phyloP scores from a whole-genome alignment of 495 filamentous ascomycete species.

The Aspergillus sclerotiicarbonarius region DNA sequence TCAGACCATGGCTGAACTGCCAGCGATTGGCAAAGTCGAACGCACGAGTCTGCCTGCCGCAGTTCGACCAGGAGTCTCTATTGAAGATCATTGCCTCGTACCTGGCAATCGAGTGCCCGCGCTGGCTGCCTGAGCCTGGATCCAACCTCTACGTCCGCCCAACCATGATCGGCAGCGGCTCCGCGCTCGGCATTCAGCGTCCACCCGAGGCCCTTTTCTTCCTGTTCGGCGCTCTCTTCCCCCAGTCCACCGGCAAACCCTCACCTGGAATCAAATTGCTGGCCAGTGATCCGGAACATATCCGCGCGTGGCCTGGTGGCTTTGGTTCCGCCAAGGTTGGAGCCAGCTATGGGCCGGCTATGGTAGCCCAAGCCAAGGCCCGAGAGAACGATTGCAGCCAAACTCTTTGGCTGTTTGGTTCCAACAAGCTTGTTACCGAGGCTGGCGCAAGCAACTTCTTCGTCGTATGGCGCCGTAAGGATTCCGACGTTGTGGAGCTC shows the following conservation, averaged over 20 bases:
- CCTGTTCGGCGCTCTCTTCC: background rate
- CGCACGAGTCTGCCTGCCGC: background rate
- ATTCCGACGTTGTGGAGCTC: background rate
- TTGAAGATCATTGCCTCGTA: background rate
- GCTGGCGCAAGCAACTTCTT: slow-evolving; percentile 5
- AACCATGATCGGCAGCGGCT: background rate
- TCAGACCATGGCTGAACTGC: slow-evolving; percentile 4
- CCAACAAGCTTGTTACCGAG: background rate
- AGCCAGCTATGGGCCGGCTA: background rate
- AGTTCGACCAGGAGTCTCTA: background rate
- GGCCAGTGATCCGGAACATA: background rate
- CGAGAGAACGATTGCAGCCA: background rate
- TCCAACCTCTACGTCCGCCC: slow-evolving; percentile 1
- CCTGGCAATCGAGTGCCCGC: background rate
- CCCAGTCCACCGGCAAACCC: background rate
- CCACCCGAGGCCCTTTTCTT: slow-evolving; percentile 1
- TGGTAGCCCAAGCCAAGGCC: background rate
- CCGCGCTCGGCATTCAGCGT: background rate
- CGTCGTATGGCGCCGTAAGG: slow-evolving; percentile 2
- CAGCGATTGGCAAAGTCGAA: slow-evolving; percentile 1
- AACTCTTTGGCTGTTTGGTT: slow-evolving; percentile 6
- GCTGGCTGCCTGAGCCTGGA: slow-evolving; percentile 1
- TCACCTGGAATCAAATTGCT: background rate
- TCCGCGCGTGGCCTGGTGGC: slow-evolving; percentile 6
- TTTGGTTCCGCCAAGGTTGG: slow-evolving; percentile 5